These are phyloP conservation scores for Corymbia maculata DNA, from an alignment of 345 rosid genomes.

Conservation along the genomic window DNA sequence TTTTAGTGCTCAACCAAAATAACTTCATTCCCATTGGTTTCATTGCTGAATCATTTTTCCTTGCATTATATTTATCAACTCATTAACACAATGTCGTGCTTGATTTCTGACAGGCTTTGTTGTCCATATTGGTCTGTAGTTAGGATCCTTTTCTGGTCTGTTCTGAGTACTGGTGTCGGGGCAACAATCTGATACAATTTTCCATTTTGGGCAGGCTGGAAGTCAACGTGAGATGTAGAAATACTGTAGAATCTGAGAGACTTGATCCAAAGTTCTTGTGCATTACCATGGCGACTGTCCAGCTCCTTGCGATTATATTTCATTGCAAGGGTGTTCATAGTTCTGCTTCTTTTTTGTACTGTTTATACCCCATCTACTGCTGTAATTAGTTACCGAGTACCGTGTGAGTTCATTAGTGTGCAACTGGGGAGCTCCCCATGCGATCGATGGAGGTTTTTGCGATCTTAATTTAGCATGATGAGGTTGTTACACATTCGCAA, in stretches of 20 bases:
- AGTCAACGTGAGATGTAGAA: not conserved
- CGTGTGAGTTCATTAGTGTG: not conserved
- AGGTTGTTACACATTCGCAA: not conserved
- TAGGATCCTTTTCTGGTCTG: not conserved
- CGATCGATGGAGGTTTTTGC: not conserved
- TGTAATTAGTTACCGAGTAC: not conserved
- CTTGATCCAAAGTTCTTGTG: not conserved
- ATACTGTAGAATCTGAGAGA: not conserved
- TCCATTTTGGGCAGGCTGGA: not conserved
- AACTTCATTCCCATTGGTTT: not conserved
- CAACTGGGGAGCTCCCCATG: not conserved
- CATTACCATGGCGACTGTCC: not conserved
- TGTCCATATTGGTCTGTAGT: not conserved
- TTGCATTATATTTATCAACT: not conserved
- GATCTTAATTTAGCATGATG: not conserved
- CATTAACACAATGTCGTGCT: not conserved
- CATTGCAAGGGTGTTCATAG: not conserved
- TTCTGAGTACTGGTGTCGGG: not conserved
- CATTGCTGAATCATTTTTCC: not conserved
- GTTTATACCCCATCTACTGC: not conserved
- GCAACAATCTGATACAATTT: not conserved
- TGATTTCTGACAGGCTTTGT: not conserved
- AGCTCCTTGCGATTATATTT: not conserved
- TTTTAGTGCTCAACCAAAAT: not conserved
- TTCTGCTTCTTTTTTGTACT: not conserved